Base-by-base conservation (phyloP, 164 flowering plant species). In the Berberis vulgaris region DNA sequence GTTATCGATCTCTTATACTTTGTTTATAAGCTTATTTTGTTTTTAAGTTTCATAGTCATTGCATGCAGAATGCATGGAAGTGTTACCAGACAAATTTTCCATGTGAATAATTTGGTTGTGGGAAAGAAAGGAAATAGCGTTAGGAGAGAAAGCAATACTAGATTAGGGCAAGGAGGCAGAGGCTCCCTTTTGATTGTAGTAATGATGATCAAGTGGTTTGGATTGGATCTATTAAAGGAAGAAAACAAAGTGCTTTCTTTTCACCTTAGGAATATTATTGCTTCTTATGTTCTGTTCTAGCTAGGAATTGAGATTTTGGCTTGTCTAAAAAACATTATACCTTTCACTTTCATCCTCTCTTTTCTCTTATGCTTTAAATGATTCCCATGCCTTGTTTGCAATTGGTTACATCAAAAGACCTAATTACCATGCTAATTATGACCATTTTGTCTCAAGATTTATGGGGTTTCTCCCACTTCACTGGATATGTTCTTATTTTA, bases 81-180 rank as follows among this genome's bases (percentile, higher is more conserved):
- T 42, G 39, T 66, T 61, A 59, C 54, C 84, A 66, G 90, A 85
- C 90, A 81, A 78, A 83, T 78, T 72, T 85, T 85, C 89, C 61
- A 68, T 52, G 73, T 3, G 57, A 77, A 85, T 85, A 73, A 85
- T 85, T 77, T 71, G 73, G 82, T 77, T 81, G 76, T 68, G 54
- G 70, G 71, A 67, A 71, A 67, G 59, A 57, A 60, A 50, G 55
- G 62, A 54, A 11, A 26, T 26, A 26, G 60, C 41, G 67, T 78
- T 75, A 54, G 71, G 76, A 67, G 73, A 73, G 80, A 74, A 68
- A 74, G n/a, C 43, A 26, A 26, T 26, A 26, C 26, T 7, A 59
- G 54, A 59, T 38, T 49, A 56, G n/a, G 45, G 67, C 47, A 41
- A 39, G 54, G 38, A 52, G 26, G 62, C 59, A n/a, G 65, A 45